Evolutionary conservation across 1,284 basidiomycete genomes (phyloP).

Genomic region (Paramarasmius palmivorus): DNA sequence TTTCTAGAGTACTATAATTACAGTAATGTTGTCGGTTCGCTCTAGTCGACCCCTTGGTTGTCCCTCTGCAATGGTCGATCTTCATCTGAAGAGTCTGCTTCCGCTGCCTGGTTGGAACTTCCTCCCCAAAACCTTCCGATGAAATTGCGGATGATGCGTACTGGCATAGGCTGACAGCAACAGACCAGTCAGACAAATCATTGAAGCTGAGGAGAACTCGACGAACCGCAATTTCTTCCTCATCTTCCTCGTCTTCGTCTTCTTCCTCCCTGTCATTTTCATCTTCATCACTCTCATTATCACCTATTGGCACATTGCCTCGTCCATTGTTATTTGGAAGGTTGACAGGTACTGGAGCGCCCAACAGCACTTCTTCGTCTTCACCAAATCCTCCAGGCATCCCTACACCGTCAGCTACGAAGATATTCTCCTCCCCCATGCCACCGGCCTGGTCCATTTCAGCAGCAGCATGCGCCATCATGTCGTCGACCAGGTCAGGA

Average conservation of each 20-base stretch:
- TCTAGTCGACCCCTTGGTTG: neutral
- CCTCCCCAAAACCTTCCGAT: conserved; percentile 62
- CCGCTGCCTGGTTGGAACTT: neutral
- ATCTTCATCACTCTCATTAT: conserved; percentile 17
- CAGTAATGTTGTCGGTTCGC: neutral
- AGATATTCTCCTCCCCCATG: neutral
- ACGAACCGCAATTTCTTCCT: conserved; percentile 49
- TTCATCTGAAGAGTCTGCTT: neutral
- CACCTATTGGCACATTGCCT: conserved; percentile 17
- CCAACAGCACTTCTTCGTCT: conserved; percentile 7
- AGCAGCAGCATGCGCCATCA: conserved; percentile 43
- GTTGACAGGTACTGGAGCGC: neutral
- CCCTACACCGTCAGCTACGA: conserved; percentile 19
- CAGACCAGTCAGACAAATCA: neutral
- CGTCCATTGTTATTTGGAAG: conserved; percentile 4
- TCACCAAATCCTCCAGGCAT: conserved; percentile 41
- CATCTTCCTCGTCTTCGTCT: conserved; percentile 24
- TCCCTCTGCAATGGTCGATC: neutral
- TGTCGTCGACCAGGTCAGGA: conserved; percentile 58
- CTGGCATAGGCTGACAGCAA: conserved; percentile 52
- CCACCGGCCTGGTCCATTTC: conserved; percentile 19
- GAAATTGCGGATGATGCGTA: conserved; percentile 62
- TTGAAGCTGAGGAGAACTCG: neutral
- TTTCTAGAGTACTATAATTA: no score
- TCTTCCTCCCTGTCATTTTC: conserved; percentile 19